Evolutionary conservation across 2,329 filamentous ascomycete genomes (phyloP).

Genomic region (Fusarium succisae): DNA sequence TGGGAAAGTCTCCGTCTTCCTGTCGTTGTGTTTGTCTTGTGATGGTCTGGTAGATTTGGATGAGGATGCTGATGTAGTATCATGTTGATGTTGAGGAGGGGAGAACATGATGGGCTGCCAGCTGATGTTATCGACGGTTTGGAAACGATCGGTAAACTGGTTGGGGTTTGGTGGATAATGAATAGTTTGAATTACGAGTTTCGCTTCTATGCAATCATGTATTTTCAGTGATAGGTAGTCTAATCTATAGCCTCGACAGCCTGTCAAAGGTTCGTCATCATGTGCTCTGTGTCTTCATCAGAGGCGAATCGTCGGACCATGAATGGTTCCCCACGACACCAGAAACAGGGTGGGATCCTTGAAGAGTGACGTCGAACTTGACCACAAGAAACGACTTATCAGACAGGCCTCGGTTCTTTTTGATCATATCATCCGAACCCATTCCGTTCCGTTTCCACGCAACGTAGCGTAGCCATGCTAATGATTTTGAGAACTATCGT

Average conservation of each 20-base stretch:
- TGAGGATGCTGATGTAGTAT: conserved; percentile 4
- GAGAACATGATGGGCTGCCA: conserved; percentile 12
- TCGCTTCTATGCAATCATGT: not conserved
- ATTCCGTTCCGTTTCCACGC: too few relatives aligned
- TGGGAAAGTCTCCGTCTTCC: not conserved
- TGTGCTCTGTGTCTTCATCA: conserved; percentile 19
- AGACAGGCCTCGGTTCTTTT: conserved; percentile 8
- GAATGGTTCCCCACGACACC: conserved; percentile 29
- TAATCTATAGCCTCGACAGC: not conserved
- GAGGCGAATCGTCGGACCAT: conserved; percentile 36
- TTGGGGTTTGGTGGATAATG: not conserved
- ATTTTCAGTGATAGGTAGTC: not conserved
- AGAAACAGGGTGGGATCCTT: conserved; percentile 40
- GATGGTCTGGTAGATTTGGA: not conserved
- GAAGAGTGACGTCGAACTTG: conserved; percentile 39
- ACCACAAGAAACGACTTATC: not conserved
- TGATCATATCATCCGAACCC: not conserved
- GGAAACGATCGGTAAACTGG: not conserved
- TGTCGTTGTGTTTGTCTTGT: not conserved
- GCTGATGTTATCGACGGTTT: not conserved
- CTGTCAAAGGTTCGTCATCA: conserved; percentile 36
- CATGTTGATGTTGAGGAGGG: conserved; percentile 2
- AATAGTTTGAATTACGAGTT: not conserved
- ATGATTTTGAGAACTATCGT: not conserved
- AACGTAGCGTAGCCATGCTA: not conserved